A percentile compares a stretch with the other conserved stretches of the same genome.
Conservation (phyloP, 352 stramenopile species). For the Halophytophthora polymorphica region DNA sequence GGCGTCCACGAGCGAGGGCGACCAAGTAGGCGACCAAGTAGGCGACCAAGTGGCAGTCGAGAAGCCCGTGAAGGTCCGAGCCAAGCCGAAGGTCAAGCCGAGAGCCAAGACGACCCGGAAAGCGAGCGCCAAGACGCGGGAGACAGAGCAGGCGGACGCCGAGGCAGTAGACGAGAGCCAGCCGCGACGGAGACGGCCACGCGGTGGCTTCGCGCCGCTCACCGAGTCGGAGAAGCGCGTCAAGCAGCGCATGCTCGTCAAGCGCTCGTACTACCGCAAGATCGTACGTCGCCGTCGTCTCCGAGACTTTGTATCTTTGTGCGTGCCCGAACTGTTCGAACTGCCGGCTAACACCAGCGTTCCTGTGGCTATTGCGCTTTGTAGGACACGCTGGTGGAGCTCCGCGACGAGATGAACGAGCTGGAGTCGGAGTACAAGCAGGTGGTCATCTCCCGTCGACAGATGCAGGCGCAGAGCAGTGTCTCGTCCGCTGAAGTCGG, state of each 20-base stretch:
- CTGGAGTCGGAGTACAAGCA: slow-evolving; percentile 47
- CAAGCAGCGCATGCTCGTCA: slow-evolving; percentile 69
- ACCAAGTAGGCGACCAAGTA: neutral
- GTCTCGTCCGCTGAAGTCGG: slow-evolving; percentile 4
- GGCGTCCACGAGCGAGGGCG: slow-evolving; percentile 5
- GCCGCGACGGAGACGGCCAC: slow-evolving; percentile 13
- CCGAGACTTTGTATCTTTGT: neutral
- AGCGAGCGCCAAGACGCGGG: slow-evolving; percentile 1
- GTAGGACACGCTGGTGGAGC: slow-evolving; percentile 56
- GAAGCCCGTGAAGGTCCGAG: neutral
- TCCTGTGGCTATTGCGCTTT: neutral
- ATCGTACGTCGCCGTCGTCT: no score
- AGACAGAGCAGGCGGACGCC: neutral
- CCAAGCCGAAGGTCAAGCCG: slow-evolving; percentile 3
- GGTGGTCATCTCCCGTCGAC: slow-evolving; percentile 26
- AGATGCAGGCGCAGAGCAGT: slow-evolving; percentile 7
- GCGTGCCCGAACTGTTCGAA: neutral
- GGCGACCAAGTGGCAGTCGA: neutral
- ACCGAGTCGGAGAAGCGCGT: slow-evolving; percentile 58
- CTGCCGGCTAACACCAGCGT: neutral
- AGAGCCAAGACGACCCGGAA: slow-evolving; percentile 1
- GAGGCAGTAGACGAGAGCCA: slow-evolving; percentile 3
- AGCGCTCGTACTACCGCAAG: slow-evolving; percentile 73
- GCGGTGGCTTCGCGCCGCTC: slow-evolving; percentile 32
- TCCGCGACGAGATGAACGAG: slow-evolving; percentile 43